Evolutionary conservation across 345 rosid genomes (phyloP).

Genomic region (Aquilaria yunnanensis): DNA sequence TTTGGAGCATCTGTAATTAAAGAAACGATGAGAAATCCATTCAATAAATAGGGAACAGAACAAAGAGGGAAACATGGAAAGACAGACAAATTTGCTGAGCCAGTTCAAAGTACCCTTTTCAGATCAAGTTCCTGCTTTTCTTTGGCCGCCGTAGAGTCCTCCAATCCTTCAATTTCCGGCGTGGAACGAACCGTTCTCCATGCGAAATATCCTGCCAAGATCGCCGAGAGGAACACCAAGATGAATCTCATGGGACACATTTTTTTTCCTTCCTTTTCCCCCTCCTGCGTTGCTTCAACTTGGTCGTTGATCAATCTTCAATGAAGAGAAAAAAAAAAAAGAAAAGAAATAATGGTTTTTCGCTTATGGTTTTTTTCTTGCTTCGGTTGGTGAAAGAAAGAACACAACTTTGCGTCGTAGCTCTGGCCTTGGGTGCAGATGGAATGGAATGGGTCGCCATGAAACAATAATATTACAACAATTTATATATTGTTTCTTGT

Average conservation of each 20-base stretch:
- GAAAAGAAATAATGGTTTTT: too few species aligned
- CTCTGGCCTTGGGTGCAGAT: too few species aligned
- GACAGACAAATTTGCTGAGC: neutral
- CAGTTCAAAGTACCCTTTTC: conserved; percentile 41
- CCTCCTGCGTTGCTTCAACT: too few species aligned
- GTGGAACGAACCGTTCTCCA: conserved; percentile 77
- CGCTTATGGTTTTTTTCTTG: too few species aligned
- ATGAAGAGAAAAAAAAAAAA: too few species aligned
- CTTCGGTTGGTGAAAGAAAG: too few species aligned
- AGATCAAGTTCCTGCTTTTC: conserved; percentile 37
- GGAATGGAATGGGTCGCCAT: too few species aligned
- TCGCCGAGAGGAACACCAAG: conserved; percentile 83
- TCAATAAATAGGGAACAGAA: neutral
- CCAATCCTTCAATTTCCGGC: conserved; percentile 33
- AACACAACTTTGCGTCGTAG: too few species aligned
- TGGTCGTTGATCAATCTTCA: too few species aligned
- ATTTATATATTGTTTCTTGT: too few species aligned
- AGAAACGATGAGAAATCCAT: conserved; percentile 5
- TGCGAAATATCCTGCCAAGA: conserved; percentile 77
- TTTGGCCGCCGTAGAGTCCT: conserved; percentile 27
- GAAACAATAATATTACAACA: too few species aligned
- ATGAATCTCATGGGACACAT: conserved; percentile 91
- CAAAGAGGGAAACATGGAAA: neutral
- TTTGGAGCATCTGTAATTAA: conserved; percentile 41
- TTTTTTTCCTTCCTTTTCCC: neutral